Base-by-base conservation (phyloP, 345 rosid genomes). In the Eucalyptus erythrocorys region DNA sequence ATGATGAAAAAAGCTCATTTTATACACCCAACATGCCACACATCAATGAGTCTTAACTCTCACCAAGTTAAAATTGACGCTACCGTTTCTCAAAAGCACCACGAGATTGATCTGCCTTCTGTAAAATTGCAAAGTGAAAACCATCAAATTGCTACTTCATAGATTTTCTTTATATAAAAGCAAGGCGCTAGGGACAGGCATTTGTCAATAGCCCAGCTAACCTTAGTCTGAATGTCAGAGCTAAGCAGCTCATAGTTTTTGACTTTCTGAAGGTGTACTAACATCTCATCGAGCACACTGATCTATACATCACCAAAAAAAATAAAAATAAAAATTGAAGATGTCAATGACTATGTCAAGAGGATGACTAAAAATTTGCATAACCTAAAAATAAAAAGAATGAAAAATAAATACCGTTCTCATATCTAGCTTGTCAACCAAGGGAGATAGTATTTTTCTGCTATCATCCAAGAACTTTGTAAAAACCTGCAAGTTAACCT, bases 141-240 rank as follows among this genome's bases (percentile, higher is more conserved):
- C 26, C 82, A 71, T 71, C 37, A 37, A 45, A 71, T 71, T 71
- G 82, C 82, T 37, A 71, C 13, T 19, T 71, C 82, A 71, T 71
- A 59, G 34, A 50, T 86, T 48, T 16, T 48, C 30, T 61, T 43
- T 48, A 87, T 53, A 61, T 61, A 16, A 47, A 30, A 68, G 43
- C 71, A 68, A 48, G 48, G 85, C 10, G 24, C 8, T 22, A 48
- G 34, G 50, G 87, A 71, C 66, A 50, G 59, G 48, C n/a, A 50
- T 66, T 85, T 68, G 22, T 86, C 59, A 85, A 88, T 90, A 84
- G 89, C 85, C 87, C 50, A 89, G 61, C 94, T 48, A 45, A 98
- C 99, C 99, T 94, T 95, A 89, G 95, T 91, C 71, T 90, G 93
- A 90, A 98, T 91, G 92, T 93, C 94, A 88, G 94, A 93, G 91